Base-by-base conservation (phyloP, 768 basidiomycete species). In the Leccinum truebloodii region DNA sequence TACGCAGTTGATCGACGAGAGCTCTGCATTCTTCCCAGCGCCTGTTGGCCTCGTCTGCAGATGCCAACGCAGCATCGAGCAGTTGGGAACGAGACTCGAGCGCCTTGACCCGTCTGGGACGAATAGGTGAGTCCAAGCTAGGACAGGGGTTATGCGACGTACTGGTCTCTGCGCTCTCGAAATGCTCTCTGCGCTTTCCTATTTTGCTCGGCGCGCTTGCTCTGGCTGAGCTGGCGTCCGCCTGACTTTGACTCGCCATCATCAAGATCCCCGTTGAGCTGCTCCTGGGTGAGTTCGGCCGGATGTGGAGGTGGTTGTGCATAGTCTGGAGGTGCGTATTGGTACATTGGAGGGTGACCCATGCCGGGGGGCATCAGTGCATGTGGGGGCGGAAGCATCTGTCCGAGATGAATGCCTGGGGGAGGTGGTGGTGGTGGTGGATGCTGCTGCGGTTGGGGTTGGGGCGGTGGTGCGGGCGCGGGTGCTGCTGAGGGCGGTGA, bases 181-280 rank as follows among this genome's bases (percentile, higher is more conserved):
- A 95, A 97, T 2, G 93, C 94, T 46, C 94, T 83, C 76, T 97
- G 94, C 0, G 94, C 94, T 74, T 94, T 95, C 66, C 94, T 83
- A 73, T 97, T 97, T 78, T 97, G 94, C 69, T 95, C 94, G 48
- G 94, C 94, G 10, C 94, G 85, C 71, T 94, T 95, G 71, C 87
- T 90, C 69, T 82, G 85, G 73, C 88, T 91, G 54, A 94, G 79
- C 12, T 85, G 76, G 52, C 92, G 80, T 26, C 81, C 81, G 20
- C 76, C 73, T 3, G 50, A 16, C 61, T 71, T 71, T 34, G 34
- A 34, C 12, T 34, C 34, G 34, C 34, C 3, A 0, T 58, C 37
- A 28, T 67, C 66, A 18, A 16, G 1, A 30, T 49, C 18, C 41
- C 64, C 74, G 37, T 73, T 61, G 37, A 67, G 67, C 0, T 67